Evolutionary conservation across 2,329 filamentous ascomycete species (phyloP).

Genomic region (Alternaria atra): DNA sequence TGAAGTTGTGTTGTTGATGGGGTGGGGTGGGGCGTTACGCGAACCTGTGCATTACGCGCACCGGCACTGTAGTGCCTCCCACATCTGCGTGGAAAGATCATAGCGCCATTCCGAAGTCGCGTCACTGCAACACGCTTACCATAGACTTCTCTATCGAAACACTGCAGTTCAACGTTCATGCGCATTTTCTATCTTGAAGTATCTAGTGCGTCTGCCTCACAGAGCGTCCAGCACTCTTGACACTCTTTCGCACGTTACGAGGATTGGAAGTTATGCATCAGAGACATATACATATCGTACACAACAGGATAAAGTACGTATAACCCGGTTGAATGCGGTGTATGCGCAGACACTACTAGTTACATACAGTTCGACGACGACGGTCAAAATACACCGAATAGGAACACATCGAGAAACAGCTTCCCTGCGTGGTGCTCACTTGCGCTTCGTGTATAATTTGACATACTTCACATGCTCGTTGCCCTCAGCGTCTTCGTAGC

Average conservation of each 20-base stretch:
- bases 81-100: background rate
- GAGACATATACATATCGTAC: background rate
- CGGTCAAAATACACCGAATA: background rate
- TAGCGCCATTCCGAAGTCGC: background rate
- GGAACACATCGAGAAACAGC: background rate
- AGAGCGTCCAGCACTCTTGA: background rate
- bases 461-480: constrained; percentile 46
- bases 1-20: no score
- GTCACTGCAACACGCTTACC: background rate
- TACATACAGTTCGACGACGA: background rate
- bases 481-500: constrained; percentile 40
- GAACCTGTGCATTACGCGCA: no score
- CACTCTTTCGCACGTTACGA: background rate
- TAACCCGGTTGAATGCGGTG: background rate
- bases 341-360: background rate
- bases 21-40: no score
- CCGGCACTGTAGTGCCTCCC: background rate
- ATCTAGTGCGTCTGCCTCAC: no score
- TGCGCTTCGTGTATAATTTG: constrained; percentile 42
- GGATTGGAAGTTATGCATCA: background rate
- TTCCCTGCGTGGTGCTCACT: background rate
- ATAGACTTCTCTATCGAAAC: background rate
- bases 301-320: background rate
- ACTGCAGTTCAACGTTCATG: no score
- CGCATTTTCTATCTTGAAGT: no score